Evolutionary conservation across 495 filamentous ascomycete species (phyloP).

Genomic region (Lichina pygmaea): DNA sequence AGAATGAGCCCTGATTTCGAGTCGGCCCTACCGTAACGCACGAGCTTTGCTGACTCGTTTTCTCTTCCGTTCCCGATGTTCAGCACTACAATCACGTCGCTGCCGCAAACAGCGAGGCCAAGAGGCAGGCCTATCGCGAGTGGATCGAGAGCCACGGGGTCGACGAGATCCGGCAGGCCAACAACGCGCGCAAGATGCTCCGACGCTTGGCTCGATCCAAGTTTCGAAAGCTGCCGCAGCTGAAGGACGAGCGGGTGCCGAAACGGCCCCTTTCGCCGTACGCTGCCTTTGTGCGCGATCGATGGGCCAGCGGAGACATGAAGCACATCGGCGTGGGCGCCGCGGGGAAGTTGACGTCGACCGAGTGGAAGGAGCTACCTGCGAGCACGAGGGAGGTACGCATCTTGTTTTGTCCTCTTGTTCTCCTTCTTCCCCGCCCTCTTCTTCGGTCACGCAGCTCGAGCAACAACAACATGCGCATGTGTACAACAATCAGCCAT

Average conservation of each 20-base stretch:
- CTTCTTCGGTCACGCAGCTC: too few relatives aligned
- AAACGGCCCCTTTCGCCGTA: constrained; percentile 18
- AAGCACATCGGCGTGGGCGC: constrained; percentile 11
- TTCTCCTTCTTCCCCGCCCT: too few relatives aligned
- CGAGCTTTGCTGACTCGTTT: too few relatives aligned
- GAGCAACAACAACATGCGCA: too few relatives aligned
- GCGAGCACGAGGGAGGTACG: constrained; percentile 27
- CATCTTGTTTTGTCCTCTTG: not conserved
- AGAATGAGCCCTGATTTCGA: too few relatives aligned
- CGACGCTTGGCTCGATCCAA: constrained; percentile 7
- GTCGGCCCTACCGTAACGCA: too few relatives aligned
- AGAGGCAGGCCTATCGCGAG: constrained; percentile 17
- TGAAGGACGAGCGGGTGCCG: constrained; percentile 33
- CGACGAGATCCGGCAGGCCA: constrained; percentile 30
- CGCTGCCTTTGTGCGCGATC: constrained; percentile 19
- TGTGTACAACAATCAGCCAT: too few relatives aligned
- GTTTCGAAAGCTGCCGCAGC: constrained; percentile 1
- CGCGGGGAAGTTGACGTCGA: constrained; percentile 7
- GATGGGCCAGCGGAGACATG: constrained; percentile 20
- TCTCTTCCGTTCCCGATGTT: not conserved
- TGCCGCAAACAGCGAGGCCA: constrained; percentile 18
- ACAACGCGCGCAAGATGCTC: constrained; percentile 28
- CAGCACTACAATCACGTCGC: constrained; percentile 24
- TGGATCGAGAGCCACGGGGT: constrained; percentile 35
- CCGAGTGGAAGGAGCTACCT: constrained; percentile 29